Base-by-base conservation (phyloP, 148 eudicot species). In the Cornus kousa region DNA sequence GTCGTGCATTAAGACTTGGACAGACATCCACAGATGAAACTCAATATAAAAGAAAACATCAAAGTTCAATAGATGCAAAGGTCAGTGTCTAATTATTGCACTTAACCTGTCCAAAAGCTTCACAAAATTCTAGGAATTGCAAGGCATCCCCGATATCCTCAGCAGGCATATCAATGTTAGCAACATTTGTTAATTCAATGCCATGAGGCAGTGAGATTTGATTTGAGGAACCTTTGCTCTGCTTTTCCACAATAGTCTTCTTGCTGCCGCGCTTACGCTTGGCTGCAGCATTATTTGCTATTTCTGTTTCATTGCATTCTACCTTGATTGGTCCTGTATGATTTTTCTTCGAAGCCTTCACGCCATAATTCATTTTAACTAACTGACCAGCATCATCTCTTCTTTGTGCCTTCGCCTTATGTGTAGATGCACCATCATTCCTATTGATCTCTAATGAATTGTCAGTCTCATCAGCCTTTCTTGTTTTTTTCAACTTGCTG, bases 61-160 rank as follows among this genome's bases (percentile, higher is more conserved):
- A 57, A 57, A 57, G 4, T 57, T 57, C 62, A 57, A 57, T 2
- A 57, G 62, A 57, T 14, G 3, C 62, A 57, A 57, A 57, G 71
- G 35, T 67, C 10, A 9, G 71, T 31, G 9, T 17, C 62, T 24
- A 46, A 75, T 74, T 22, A 35, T 37, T 74, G 11, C 33, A 79
- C 7, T 48, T 46, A 50, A 82, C 85, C 85, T 78, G 37, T 22
- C 75, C 82, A 78, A 82, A 82, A 60, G 85, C 75, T 40, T 70
- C 81, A 78, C 81, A 82, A 67, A 82, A 82, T 71, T 82, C 85
- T 23, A 82, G 69, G 73, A 82, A 74, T 74, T 82, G 85, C 71
- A 82, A 78, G 0, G 81, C 85, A 74, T 73, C 55, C 9, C 81
- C 85, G 31, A 82, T 46, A 68, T 73, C 85, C 78, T 78, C 81